Evolutionary conservation across 2,329 filamentous ascomycete species (phyloP).

Genomic region (Botrytis fragariae): DNA sequence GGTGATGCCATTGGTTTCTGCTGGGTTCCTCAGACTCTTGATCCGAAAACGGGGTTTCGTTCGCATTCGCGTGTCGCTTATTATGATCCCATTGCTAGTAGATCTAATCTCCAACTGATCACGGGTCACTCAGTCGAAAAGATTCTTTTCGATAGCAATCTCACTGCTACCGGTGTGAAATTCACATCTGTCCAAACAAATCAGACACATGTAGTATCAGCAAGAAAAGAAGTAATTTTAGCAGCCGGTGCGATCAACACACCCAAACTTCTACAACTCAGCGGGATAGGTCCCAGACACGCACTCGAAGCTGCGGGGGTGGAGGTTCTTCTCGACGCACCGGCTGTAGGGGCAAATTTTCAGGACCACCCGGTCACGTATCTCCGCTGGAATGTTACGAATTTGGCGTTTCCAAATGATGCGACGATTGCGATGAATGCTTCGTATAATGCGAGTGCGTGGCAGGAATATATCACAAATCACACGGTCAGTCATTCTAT

Average conservation of each 20-base stretch:
- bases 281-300: background rate
- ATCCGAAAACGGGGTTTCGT: background rate
- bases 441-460: background rate
- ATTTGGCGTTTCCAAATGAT: background rate
- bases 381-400: background rate
- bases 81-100: background rate
- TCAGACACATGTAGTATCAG: background rate
- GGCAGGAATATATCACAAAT: background rate
- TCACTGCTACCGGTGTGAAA: background rate
- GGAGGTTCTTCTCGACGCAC: background rate
- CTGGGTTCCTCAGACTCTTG: background rate
- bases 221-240: background rate
- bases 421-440: background rate
- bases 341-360: background rate
- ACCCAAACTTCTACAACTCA: background rate
- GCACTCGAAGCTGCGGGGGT: background rate
- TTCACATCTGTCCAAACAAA: background rate
- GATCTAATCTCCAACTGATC: background rate
- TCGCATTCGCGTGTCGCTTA: background rate
- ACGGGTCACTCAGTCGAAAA: background rate
- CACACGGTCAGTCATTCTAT: background rate
- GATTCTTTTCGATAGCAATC: background rate
- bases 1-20: background rate
- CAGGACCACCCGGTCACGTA: background rate
- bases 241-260: background rate